Base-by-base conservation (phyloP, 164 flowering plant species). In the Vitis cinerea region DNA sequence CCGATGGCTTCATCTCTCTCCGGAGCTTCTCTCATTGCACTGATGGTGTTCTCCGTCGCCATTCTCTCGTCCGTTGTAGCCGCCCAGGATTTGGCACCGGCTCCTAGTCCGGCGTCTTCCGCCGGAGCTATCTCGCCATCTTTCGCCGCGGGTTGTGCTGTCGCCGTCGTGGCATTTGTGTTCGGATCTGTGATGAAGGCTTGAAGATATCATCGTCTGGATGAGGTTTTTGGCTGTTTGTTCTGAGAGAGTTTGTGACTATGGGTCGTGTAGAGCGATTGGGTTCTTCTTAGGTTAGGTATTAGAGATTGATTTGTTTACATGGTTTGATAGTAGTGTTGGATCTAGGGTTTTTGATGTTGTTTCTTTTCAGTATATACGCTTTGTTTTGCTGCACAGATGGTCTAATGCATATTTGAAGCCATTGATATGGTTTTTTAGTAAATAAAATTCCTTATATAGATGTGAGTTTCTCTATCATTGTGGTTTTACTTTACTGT, bases 21-120 rank as follows among this genome's bases (percentile, higher is more conserved):
- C 1, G 61, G 64, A n/a, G 61, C 55, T 47, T 71, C 72, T 0
- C 8, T 81, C 53, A 5, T 71, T 57, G 49, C 75, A 29, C 13
- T 82, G 13, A 54, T 84, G 72, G 79, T 77, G 9, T 65, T 78
- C 9, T 10, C 75, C 31, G 2, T 76, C 72, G 56, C 74, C 56
- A 59, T 74, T 2, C 15, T 77, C 60, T 71, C 77, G 17, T 14
- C 66, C 60, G 3, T 67, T 8, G 79, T 67, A n/a, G 64, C 69
- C 7, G 78, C 73, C 23, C 69, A 66, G 0, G 82, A 80, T 0
- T 77, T 78, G 0, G 72, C 85, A 55, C 87, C 90, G 3, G 86
- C 86, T 11, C 90, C 90, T 2, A 48, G 70, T 1, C 86, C 87
- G 0, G 52, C 76, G 6, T 73, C 87, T 1, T 77, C 78, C 0